These are phyloP conservation scores for Juglanconis juglandina DNA, from an alignment of 2,329 filamentous ascomycete species.

Conservation along the genomic window DNA sequence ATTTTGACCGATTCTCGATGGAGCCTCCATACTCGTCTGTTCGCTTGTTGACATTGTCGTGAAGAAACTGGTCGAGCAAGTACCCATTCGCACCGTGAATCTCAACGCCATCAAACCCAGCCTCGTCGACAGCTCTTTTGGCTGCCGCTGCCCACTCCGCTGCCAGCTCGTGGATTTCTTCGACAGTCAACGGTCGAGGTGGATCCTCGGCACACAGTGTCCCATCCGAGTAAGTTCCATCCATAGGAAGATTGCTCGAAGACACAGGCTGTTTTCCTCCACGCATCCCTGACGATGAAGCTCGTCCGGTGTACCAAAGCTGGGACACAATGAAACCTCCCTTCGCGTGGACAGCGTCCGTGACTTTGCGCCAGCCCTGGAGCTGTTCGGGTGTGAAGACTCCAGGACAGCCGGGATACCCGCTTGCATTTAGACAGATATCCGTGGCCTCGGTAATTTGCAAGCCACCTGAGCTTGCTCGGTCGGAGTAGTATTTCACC, in stretches of 20 bases:
- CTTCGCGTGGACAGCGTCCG: constrained; percentile 57
- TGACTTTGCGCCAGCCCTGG: constrained; percentile 43
- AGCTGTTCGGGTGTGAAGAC: constrained; percentile 29
- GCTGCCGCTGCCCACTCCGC: constrained; percentile 52
- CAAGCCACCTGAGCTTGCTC: constrained; percentile 31
- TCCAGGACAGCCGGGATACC: constrained; percentile 28
- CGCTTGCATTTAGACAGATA: constrained; percentile 27
- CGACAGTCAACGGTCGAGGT: constrained; percentile 60
- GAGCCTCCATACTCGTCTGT: constrained; percentile 51
- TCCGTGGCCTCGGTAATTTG: constrained; percentile 30
- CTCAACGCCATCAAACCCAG: constrained; percentile 71
- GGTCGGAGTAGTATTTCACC: constrained; percentile 29
- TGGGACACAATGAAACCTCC: constrained; percentile 56
- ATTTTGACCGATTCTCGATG: constrained; percentile 48
- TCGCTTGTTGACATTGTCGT: constrained; percentile 46
- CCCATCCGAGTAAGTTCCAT: constrained; percentile 20
- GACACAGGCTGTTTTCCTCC: constrained; percentile 12
- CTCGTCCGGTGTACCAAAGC: constrained; percentile 43
- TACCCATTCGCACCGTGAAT: constrained; percentile 57
- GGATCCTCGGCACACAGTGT: constrained; percentile 23
- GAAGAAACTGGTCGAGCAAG: constrained; percentile 59
- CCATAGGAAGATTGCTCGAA: constrained; percentile 18
- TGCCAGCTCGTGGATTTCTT: constrained; percentile 62
- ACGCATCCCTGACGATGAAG: constrained; percentile 18
- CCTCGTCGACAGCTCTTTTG: constrained; percentile 52